Percentiles rank a stretch among this genome's conserved stretches.
phyloP scores from a whole-genome alignment of 805 yeast species.

The Starmerella powellii region DNA sequence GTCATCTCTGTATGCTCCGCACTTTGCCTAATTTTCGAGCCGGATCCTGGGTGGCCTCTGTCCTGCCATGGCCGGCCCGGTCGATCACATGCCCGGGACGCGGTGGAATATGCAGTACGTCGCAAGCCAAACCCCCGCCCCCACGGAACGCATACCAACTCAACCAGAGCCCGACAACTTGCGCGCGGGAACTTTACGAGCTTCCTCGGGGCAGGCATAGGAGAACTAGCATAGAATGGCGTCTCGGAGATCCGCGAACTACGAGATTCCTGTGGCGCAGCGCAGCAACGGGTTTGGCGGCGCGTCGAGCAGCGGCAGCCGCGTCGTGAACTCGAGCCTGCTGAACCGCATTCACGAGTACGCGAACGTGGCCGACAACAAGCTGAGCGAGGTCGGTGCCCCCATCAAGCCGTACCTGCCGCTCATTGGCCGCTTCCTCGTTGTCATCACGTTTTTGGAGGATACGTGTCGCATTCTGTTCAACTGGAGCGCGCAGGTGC shows the following conservation, averaged over 20 bases:
- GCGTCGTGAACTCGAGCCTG: slow-evolving; percentile 1
- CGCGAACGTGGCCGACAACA: slow-evolving; percentile 26
- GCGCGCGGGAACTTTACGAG: neutral
- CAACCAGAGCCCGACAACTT: neutral
- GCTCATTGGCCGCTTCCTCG: slow-evolving; percentile 73
- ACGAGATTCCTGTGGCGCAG: neutral
- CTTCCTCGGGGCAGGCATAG: neutral
- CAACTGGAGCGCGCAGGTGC: slow-evolving; percentile 88
- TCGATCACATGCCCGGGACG: too few relatives aligned
- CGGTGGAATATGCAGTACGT: too few relatives aligned
- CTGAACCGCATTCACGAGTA: slow-evolving; percentile 13
- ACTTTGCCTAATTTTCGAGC: too few relatives aligned
- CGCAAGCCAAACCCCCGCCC: neutral
- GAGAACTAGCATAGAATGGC: too few relatives aligned
- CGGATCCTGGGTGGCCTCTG: too few relatives aligned
- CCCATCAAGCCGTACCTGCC: slow-evolving; percentile 47
- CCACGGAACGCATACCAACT: neutral
- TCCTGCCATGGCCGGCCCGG: too few relatives aligned
- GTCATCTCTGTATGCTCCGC: too few relatives aligned
- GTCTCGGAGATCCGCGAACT: neutral
- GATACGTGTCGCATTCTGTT: slow-evolving; percentile 71
- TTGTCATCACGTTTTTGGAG: slow-evolving; percentile 87
- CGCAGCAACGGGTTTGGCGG: neutral
- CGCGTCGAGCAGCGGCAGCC: neutral
- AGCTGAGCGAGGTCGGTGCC: slow-evolving; percentile 27